Evolutionary conservation across 208 protist species (phyloP).

Genomic region (Leishmania guyanensis): DNA sequence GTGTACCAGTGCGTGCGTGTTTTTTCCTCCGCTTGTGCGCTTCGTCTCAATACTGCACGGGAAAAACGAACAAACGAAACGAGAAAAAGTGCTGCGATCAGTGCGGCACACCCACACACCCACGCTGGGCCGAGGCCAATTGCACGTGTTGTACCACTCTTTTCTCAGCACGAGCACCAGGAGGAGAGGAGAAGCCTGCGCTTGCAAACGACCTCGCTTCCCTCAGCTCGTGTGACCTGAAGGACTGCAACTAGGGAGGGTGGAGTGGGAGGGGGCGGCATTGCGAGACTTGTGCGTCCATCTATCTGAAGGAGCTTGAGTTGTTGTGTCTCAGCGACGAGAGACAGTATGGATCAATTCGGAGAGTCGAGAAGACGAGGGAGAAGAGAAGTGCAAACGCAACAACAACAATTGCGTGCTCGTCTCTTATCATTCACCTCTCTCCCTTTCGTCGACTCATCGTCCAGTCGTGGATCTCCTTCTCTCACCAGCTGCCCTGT

Average conservation of each 20-base stretch:
- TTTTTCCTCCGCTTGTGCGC: background rate
- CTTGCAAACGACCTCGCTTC: background rate
- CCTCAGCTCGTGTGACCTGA: background rate
- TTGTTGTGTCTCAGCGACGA: background rate
- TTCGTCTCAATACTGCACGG: background rate
- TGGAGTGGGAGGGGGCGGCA: background rate
- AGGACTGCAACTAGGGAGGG: background rate
- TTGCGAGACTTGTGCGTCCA: background rate
- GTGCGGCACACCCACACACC: background rate
- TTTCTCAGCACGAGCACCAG: background rate
- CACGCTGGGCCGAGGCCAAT: background rate
- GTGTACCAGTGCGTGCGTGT: background rate
- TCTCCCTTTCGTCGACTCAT: background rate
- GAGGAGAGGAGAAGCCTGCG: background rate
- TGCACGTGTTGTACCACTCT: background rate
- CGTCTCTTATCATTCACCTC: background rate
- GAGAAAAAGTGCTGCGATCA: background rate
- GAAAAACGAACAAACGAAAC: background rate
- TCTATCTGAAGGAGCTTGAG: background rate
- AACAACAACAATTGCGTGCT: background rate
- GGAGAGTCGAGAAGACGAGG: background rate
- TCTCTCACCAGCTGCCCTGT: background rate
- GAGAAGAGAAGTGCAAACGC: background rate
- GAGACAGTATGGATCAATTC: background rate
- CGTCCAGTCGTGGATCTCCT: background rate